Evolutionary conservation across 345 rosid genomes (phyloP), one percentile per base, ranked within the genome.

Genomic region (Anastatica hierochuntica): DNA sequence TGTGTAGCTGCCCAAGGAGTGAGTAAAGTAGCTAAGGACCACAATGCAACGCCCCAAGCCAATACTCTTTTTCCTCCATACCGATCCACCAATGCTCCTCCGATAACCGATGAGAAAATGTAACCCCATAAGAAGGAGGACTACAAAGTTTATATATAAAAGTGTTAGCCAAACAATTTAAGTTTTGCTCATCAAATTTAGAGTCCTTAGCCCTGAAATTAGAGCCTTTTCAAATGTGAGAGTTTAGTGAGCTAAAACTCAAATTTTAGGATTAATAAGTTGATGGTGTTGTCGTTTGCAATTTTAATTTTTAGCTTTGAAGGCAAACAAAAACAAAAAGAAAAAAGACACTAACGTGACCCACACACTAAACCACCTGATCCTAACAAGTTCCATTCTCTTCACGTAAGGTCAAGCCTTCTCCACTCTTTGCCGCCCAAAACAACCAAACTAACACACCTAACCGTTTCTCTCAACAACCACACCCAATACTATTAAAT

Each of bases 71-170:
- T 90, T 33, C 98, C 98, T 49, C 96, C 98, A 29, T 87, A 84
- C 45, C 74, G 77, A 76, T 90, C 98, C 5, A 82, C 95, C 64
- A 87, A 33, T 16, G 82, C 84, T 47, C 98, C 98, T 68, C 98
- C 96, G 15, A 84, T 63, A 30, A 81, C 76, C 10, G 98, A 86
- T 31, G 96, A 84, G 50, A 90, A 82, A 29, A 86, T 84, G 82
- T 90, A 90, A 34, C 98, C 98, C 98, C 98, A 90, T 2, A 90
- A 71, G 59, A 90, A 90, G 1, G 98, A 87, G 1, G 98, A 90
- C 98, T 90, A 49, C 58, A 55, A 24, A n/a, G n/a, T n/a, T n/a
- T 21, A 21, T 2, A 21, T 2, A 21, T 21, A 21, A n/a, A n/a
- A 21, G 24, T 24, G 29, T 35, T 33, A 12, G 51, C 43, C 51